Percentiles rank a stretch among this genome's conserved stretches.
phyloP scores from a whole-genome alignment of 805 yeast species.

The Lachancea nothofagi region DNA sequence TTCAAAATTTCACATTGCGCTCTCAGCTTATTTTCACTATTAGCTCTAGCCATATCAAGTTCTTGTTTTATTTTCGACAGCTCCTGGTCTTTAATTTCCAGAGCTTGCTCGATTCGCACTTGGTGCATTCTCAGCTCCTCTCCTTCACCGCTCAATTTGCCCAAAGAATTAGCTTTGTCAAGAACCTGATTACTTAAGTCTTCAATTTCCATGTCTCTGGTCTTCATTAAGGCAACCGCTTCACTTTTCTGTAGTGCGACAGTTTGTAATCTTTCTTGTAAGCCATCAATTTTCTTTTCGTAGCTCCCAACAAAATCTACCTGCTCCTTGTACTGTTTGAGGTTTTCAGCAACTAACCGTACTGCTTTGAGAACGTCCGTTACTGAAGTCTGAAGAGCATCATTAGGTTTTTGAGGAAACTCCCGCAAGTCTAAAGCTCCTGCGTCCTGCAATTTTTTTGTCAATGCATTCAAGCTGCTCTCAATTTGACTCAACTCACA shows the following conservation, averaged over 20 bases:
- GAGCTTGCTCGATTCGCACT: background rate
- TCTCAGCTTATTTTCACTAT: conserved; percentile 34
- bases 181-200: conserved; percentile 18
- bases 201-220: conserved; percentile 13
- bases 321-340: conserved; percentile 10
- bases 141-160: conserved; percentile 6
- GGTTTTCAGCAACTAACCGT: background rate
- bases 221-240: conserved; percentile 12
- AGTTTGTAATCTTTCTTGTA: conserved; percentile 20
- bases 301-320: conserved; percentile 14
- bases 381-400: background rate
- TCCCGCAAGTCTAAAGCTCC: background rate
- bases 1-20: conserved; percentile 34
- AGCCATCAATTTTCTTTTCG: conserved; percentile 16
- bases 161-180: conserved; percentile 2
- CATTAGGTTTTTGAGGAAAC: background rate
- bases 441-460: conserved; percentile 1
- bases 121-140: conserved; percentile 1
- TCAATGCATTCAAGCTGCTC: background rate
- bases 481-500: conserved; percentile 4
- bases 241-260: conserved; percentile 24
- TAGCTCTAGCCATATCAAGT: conserved; percentile 16
- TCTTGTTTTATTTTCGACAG: conserved; percentile 6
- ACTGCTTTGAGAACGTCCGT: background rate
- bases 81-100: conserved; percentile 1